Percentiles rank a stretch among this genome's conserved stretches.
Evolutionary conservation across 2,329 filamentous ascomycete species (phyloP).

Genomic region (Fusarium cyanostomum): DNA sequence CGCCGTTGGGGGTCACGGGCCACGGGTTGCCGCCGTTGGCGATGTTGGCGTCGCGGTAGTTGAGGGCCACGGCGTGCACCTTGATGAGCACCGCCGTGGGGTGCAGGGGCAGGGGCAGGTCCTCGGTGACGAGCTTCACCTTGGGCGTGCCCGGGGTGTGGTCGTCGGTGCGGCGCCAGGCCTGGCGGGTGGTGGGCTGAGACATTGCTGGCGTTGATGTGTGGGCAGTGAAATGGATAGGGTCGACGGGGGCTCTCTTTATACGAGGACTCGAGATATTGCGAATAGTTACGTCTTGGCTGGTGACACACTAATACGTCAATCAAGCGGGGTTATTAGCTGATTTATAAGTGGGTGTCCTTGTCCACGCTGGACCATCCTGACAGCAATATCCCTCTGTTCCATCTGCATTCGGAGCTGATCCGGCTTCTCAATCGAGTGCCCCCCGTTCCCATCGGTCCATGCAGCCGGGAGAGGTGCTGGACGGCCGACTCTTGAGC

Average conservation of each 20-base stretch:
- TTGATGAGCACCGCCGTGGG: constrained; percentile 47
- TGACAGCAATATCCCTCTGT: not conserved
- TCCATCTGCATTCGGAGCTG: not conserved
- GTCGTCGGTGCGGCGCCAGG: constrained; percentile 44
- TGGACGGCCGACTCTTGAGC: constrained; percentile 3
- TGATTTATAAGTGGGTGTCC: not conserved
- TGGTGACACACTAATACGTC: not conserved
- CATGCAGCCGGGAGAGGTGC: constrained; percentile 2
- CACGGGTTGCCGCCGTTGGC: constrained; percentile 53
- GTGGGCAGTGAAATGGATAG: not conserved
- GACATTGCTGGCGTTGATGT: constrained; percentile 3
- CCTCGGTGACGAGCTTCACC: constrained; percentile 48
- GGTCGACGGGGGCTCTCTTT: not conserved
- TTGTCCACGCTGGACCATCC: not conserved
- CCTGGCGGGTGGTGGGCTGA: constrained; percentile 30
- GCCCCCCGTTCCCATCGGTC: not conserved
- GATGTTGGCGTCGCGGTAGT: constrained; percentile 51
- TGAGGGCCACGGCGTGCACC: constrained; percentile 47
- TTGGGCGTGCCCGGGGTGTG: constrained; percentile 45
- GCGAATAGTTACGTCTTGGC: constrained; percentile 1
- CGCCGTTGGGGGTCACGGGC: constrained; percentile 48
- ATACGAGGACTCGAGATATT: not conserved
- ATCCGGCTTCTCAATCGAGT: not conserved
- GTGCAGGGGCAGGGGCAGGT: constrained; percentile 43
- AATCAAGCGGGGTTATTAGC: not conserved